Evolutionary conservation across 2,329 filamentous ascomycete species (phyloP), one percentile per base, ranked within the genome.

Genomic region (Ophiosphaerella herpotricha): DNA sequence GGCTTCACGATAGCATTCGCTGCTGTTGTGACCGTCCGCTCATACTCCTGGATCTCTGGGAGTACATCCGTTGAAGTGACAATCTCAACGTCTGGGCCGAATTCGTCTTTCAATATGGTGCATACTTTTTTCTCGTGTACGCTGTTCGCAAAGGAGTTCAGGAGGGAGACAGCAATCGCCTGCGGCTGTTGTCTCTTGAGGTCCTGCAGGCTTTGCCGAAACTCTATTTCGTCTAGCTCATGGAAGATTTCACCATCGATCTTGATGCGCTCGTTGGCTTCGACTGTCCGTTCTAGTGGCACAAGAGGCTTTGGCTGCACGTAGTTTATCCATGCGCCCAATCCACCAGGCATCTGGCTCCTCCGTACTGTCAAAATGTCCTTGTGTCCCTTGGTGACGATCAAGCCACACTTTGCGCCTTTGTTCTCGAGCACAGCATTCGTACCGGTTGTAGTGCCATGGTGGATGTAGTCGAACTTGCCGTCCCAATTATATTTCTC

Each of bases 381-480:
- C 53, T 79, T 80, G 63, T 80, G 78, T 4, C 78, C 78, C 2
- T 74, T 70, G 1, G 78, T 80, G 9, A 80, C 76, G 26, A 81
- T 66, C 1, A 80, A 66, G 1, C 72, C 78, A 1, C 77, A 73
- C 26, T 74, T 75, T n/a, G 75, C 77, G 23, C 78, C 78, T 52
- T 80, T 80, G 18, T 75, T 75, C 55, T 81, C 78, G 2, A 80
- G 68, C 16, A 80, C 75, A 4, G 78, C 78, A 55, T 80, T 80
- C 1, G 78, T 81, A 2, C 74, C 78, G 9, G 76, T 76, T 2
- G 78, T 80, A 1, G 77, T 80, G 7, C 78, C 78, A 58, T 80
- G 78, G 43, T 80, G 78, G 41, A 80, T 77, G 55, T 76, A 78
- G 18, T 76, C 70, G 52, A 80, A 79, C 38, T 71, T 72, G n/a